Evolutionary conservation across 192 early-diverging fungal species (phyloP), one percentile per base, ranked within the genome.

Genomic region (Jimgerdemannia lactiflua): DNA sequence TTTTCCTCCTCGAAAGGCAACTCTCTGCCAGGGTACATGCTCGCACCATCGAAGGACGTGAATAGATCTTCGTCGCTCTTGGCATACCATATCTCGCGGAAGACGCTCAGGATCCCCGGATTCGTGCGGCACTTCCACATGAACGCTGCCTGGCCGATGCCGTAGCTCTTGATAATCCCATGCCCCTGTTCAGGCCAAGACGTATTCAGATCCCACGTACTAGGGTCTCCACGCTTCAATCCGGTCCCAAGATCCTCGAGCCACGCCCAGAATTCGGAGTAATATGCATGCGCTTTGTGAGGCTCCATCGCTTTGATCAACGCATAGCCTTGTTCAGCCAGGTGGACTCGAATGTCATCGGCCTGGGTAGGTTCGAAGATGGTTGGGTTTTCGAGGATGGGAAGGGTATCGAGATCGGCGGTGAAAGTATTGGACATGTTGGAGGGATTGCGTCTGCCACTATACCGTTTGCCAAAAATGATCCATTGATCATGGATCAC

Each of bases 181-280:
- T 76, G 67, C 20, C 8, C 39, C 42, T 76, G 75, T 14, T 39
- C 3, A 2, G 70, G 75, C 75, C 75, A 76, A 3, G 75, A 67
- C 6, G 49, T 29, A n/a, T 8, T 43, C 39, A 8, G 70, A 64
- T 76, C 75, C 70, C 75, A 76, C 3, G 75, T 76, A 14, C 70
- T 71, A 4, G 75, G 8, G 59, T 76, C 44, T 43, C 8, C 0
- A 18, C 70, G 69, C 29, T 70, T 71, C 18, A 76, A 67, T 8
- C 75, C 75, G 10, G 67, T 67, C 4, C 63, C 63, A 14, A 76
- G 70, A 44, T 4, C 42, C 42, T 76, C 75, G n/a, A 76, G 75
- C 70, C 70, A 76, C 4, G 44, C 67, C 75, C 75, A 76, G 63
- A 76, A 76, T 39, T 70, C 75, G 3, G 75, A 76, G 19, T 70